These are phyloP conservation scores for Pseudonitzschia multistriata DNA, from an alignment of 108 stramenopile species.

Conservation along the genomic window DNA sequence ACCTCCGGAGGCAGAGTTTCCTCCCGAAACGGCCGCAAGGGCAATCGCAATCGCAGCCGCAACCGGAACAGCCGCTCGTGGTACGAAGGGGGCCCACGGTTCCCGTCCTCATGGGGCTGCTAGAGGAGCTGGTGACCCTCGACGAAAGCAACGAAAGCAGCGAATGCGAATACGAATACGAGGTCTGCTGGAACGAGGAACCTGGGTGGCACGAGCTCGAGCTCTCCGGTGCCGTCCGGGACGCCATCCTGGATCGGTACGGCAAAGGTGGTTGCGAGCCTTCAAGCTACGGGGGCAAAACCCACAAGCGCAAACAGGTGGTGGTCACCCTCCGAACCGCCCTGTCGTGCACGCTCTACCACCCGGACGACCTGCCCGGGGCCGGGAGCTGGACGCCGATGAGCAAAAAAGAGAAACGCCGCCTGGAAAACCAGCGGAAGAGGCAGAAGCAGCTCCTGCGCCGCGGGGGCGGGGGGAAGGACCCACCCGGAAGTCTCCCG, in stretches of 20 bases:
- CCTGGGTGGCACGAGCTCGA: constrained; percentile 53
- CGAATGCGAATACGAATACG: constrained; percentile 9
- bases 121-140: constrained; percentile 12
- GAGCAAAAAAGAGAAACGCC: constrained; percentile 33
- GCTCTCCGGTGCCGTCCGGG: constrained; percentile 29
- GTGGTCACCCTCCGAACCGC: neutral
- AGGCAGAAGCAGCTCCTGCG: constrained; percentile 27
- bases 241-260: neutral
- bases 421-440: constrained; percentile 13
- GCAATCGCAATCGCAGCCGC: neutral
- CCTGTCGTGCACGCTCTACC: constrained; percentile 46
- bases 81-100: constrained; percentile 52
- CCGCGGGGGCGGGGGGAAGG: too few relatives aligned
- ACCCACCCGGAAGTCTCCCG: neutral
- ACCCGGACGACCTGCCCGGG: constrained; percentile 59
- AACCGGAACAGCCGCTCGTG: constrained; percentile 44
- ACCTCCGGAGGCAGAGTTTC: constrained; percentile 23
- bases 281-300: neutral
- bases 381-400: constrained; percentile 48
- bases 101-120: constrained; percentile 37
- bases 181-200: constrained; percentile 56
- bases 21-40: neutral
- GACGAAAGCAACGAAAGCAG: neutral
- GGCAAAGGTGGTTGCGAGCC: neutral
- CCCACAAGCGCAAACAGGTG: neutral